A percentile compares a stretch with the other conserved stretches of the same genome.
Evolutionary conservation across 768 basidiomycete species (phyloP).

Genomic region (Coprinopsis marcescibilis): DNA sequence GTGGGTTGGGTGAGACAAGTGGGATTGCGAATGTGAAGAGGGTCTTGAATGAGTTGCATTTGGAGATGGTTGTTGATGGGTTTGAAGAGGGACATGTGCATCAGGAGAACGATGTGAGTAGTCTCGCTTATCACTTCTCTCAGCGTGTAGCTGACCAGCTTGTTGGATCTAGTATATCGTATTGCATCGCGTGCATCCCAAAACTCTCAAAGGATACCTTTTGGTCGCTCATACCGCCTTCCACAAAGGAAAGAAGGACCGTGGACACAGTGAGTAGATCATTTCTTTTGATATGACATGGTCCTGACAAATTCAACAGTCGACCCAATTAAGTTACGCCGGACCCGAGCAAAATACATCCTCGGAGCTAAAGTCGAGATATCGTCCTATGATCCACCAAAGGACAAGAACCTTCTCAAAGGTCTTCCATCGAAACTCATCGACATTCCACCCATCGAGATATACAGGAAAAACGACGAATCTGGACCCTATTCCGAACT

Average conservation of each 20-base stretch:
- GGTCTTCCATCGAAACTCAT: conserved; percentile 70
- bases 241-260: conserved; percentile 71
- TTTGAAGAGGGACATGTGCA: conserved; percentile 94
- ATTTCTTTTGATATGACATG: not conserved
- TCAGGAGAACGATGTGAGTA: conserved; percentile 88
- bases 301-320: conserved; percentile 39
- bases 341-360: conserved; percentile 76
- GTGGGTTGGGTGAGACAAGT: conserved; percentile 47
- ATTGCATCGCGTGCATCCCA: conserved; percentile 86
- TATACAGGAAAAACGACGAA: conserved; percentile 56
- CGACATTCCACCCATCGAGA: conserved; percentile 53
- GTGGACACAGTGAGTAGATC: conserved; percentile 63
- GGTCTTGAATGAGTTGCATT: conserved; percentile 79
- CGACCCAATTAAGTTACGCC: conserved; percentile 75
- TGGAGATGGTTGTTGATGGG: conserved; percentile 86
- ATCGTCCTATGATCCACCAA: conserved; percentile 47
- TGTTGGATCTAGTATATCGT: conserved; percentile 71
- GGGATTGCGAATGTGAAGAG: conserved; percentile 59
- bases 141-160: not conserved
- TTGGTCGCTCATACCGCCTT: conserved; percentile 92
- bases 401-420: conserved; percentile 48
- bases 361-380: conserved; percentile 74
- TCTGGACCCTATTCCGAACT: conserved; percentile 76
- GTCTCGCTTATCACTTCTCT: not conserved
- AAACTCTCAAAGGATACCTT: conserved; percentile 86